Base-by-base conservation (phyloP, 148 eudicot species). In the Camellia sinensis region DNA sequence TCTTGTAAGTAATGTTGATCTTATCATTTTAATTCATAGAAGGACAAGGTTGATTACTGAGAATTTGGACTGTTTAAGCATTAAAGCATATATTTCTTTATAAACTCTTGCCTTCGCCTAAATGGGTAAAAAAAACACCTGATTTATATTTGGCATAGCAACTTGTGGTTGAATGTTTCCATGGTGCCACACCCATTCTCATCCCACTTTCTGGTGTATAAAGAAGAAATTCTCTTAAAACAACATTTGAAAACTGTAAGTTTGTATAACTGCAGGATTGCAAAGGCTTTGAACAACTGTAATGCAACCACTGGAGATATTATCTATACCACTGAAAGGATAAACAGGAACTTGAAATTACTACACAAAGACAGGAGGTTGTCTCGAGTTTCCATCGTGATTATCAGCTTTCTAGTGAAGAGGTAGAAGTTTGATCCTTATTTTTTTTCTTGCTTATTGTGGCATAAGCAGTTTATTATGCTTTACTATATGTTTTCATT, bases 351-450 rank as follows among this genome's bases (percentile, higher is more conserved):
- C 94, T 96, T 84, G 99, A 96, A 80, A 81, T 88, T 57, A 96
- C 98, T 82, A 91, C 94, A 56, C 95, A 96, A 80, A 92, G 99
- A 82, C 99, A 96, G 85, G 99, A 94, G 86, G 94, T 96, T 40
- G 99, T 89, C 13, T 91, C 97, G 40, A 90, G 89, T 81, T 96
- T 96, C 87, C 95, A 93, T 76, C 93, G 92, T 84, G 99, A 96
- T 81, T 96, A 96, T 80, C 99, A 96, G 86, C 94, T 96, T 60
- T 93, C 99, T 62, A 93, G 78, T 82, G 99, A 96, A 83, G 98
- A 96, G 99, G 99, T 96, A 74, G 81, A 67, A 18, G 18, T 56
- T 82, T 73, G 57, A 71, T 77, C 54, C 37, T 64, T 1, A 13
- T 45, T 29, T 67, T 82, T 21, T n/a, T 12, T 15, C 48, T 12